phyloP scores from a whole-genome alignment of 1,139 yeast species.

The Diutina neorugosa region DNA sequence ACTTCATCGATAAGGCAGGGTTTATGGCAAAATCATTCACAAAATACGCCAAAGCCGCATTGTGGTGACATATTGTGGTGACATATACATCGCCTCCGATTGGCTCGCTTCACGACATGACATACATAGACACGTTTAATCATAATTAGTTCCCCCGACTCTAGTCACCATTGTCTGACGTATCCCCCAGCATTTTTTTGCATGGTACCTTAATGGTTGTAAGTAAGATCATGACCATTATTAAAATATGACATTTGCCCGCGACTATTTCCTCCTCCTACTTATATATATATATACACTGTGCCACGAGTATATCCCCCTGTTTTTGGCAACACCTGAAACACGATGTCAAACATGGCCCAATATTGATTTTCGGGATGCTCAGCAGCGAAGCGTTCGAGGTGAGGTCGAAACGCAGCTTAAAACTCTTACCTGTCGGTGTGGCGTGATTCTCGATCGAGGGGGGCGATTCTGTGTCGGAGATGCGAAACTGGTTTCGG shows the following conservation, averaged over 20 bases:
- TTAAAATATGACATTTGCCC: not conserved
- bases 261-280: no score
- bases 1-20: conserved; percentile 8
- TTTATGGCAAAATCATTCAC: conserved; percentile 19
- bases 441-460: not conserved
- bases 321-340: no score
- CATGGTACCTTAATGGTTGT: not conserved
- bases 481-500: no score
- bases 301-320: not conserved
- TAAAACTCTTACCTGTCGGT: not conserved
- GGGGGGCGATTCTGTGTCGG: not conserved
- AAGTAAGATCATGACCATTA: not conserved
- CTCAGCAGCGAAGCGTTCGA: no score
- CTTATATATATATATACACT: no score
- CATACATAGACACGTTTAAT: no score
- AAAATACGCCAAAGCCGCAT: conserved; percentile 13
- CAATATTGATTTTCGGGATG: no score
- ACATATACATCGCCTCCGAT: not conserved
- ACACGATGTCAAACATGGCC: no score
- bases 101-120: not conserved
- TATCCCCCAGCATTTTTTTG: not conserved
- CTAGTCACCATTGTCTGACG: no score
- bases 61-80: not conserved
- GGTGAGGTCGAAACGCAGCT: no score
- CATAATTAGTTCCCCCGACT: no score